phyloP scores from a whole-genome alignment of 768 basidiomycete species.

The Hericium rajendrae region DNA sequence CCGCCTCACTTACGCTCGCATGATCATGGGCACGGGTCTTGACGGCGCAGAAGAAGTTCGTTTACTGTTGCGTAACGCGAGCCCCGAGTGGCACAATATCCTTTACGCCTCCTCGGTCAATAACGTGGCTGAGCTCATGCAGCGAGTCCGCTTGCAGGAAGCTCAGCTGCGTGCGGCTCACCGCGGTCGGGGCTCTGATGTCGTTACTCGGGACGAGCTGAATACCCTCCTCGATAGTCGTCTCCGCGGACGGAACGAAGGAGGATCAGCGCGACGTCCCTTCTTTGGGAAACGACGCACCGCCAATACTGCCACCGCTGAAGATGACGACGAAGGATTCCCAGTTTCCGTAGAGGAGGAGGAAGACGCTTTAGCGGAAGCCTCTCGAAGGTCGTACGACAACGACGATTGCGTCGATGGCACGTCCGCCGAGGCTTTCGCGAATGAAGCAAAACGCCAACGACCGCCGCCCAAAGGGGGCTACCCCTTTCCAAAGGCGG shows the following conservation, averaged over 20 bases:
- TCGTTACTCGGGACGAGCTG: neutral
- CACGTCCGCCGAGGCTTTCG: no score
- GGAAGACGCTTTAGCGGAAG: neutral
- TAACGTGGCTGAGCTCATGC: no score
- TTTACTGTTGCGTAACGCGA: no score
- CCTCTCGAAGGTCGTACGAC: neutral
- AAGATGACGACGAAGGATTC: neutral
- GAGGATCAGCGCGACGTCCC: neutral
- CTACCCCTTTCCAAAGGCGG: neutral
- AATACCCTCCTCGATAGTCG: neutral
- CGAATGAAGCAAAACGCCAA: neutral
- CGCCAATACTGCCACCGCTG: neutral
- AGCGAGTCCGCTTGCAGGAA: neutral
- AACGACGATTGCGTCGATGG: neutral
- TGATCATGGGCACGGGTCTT: neutral
- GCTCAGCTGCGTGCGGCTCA: neutral
- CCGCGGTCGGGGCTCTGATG: neutral
- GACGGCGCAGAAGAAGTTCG: no score
- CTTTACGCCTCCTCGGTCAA: no score
- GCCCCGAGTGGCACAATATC: no score
- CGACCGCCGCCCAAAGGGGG: neutral
- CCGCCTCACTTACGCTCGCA: neutral
- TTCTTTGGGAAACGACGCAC: neutral
- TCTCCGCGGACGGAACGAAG: no score
- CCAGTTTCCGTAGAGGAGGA: neutral